phyloP scores from a whole-genome alignment of 2,329 filamentous ascomycete species.

The Fusarium longipes region DNA sequence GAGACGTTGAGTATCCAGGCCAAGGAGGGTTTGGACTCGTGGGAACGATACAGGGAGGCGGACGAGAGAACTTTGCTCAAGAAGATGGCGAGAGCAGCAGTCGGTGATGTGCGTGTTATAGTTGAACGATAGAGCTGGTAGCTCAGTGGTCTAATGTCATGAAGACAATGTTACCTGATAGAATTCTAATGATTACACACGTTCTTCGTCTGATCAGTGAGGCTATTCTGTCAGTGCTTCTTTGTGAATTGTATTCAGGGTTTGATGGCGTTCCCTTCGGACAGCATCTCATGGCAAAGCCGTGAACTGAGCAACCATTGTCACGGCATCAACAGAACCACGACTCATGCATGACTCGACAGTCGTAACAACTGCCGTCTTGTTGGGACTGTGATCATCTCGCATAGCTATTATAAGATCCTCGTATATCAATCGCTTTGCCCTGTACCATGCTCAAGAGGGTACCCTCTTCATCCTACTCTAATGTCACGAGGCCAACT shows the following conservation, averaged over 20 bases:
- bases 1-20: constrained; percentile 93
- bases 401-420: neutral
- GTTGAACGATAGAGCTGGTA: constrained; percentile 53
- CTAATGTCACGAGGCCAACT: neutral
- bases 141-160: constrained; percentile 13
- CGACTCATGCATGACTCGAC: neutral
- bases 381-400: neutral
- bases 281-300: neutral
- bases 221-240: too few relatives aligned
- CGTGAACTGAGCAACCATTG: neutral
- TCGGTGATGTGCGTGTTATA: constrained; percentile 68
- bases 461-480: neutral
- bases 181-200: neutral
- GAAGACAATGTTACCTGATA: neutral
- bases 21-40: constrained; percentile 85
- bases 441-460: neutral
- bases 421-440: neutral
- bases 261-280: neutral
- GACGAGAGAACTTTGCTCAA: constrained; percentile 88
- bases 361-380: neutral
- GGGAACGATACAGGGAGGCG: constrained; percentile 87
- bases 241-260: neutral
- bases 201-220: neutral
- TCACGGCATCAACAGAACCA: neutral
- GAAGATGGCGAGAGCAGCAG: constrained; percentile 83